Conservation (phyloP, 305 asterid genomes). For the Petunia hybrid region DNA sequence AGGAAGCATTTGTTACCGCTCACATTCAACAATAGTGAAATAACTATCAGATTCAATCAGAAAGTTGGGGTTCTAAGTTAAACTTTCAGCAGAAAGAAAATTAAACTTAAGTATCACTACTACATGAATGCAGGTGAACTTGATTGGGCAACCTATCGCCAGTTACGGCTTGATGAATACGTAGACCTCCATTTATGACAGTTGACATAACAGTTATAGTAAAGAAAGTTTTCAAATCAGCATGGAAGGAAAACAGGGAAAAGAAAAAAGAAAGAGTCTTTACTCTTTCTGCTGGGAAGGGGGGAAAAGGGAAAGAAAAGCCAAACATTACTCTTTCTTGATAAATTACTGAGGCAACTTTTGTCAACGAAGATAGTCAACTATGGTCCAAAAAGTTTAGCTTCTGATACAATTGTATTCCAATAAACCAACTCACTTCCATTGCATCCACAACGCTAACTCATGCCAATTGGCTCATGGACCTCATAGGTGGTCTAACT, state of each 20-base stretch:
- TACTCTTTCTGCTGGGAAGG: background rate
- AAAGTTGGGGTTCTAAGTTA: background rate
- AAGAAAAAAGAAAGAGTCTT: background rate
- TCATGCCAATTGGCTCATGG: background rate
- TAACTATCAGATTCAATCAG: background rate
- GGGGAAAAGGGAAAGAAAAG: background rate
- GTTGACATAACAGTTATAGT: background rate
- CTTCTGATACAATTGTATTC: background rate
- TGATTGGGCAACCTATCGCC: background rate
- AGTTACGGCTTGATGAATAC: background rate
- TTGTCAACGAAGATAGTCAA: background rate
- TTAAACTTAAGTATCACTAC: background rate
- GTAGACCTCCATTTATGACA: slow-evolving; percentile 11
- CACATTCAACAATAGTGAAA: background rate
- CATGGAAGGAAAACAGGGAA: background rate
- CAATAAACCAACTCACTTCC: background rate
- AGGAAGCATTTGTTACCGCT: background rate
- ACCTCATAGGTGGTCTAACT: background rate
- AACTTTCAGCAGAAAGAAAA: background rate
- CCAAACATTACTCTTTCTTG: background rate
- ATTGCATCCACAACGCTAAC: background rate
- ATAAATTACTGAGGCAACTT: background rate
- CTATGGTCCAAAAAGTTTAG: background rate
- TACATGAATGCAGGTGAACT: background rate
- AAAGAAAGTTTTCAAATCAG: background rate